Percentiles rank a stretch among this genome's conserved stretches.
These are phyloP conservation scores for Adansonia gregorii DNA, from an alignment of 441 rosid genomes.

Conservation along the genomic window DNA sequence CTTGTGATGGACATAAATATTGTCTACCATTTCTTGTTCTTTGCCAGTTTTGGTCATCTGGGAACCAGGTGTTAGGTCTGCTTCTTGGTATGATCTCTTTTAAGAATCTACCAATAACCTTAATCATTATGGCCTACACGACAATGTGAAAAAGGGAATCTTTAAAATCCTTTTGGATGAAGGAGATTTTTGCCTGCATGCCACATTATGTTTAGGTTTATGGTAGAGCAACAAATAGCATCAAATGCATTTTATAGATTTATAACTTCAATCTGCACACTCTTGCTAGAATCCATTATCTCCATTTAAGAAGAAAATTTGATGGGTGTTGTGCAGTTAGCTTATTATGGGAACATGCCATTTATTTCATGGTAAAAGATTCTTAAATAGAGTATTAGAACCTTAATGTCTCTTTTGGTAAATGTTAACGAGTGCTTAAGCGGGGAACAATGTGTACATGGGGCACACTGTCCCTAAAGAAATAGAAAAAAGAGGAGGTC, in stretches of 20 bases:
- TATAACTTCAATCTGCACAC: background rate
- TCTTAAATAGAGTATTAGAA: background rate
- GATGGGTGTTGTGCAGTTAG: background rate
- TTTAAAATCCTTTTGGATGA: background rate
- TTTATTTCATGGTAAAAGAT: background rate
- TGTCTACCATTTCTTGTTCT: background rate
- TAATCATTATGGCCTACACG: background rate
- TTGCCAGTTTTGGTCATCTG: background rate
- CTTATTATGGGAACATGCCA: background rate
- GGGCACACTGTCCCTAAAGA: background rate
- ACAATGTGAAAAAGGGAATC: background rate
- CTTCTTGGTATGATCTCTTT: background rate
- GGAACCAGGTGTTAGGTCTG: background rate
- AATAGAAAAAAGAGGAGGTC: background rate
- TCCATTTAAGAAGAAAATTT: background rate
- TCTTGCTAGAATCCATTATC: background rate
- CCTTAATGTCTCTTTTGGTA: background rate
- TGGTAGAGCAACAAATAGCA: background rate
- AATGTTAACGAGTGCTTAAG: background rate
- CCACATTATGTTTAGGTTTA: background rate
- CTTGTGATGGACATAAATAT: background rate
- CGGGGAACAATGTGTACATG: background rate
- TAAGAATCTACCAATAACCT: background rate
- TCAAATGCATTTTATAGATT: background rate
- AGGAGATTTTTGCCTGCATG: background rate